These are phyloP conservation scores for Coemansia sp. DNA, from an alignment of 192 early-diverging fungal genomes.

Conservation along the genomic window DNA sequence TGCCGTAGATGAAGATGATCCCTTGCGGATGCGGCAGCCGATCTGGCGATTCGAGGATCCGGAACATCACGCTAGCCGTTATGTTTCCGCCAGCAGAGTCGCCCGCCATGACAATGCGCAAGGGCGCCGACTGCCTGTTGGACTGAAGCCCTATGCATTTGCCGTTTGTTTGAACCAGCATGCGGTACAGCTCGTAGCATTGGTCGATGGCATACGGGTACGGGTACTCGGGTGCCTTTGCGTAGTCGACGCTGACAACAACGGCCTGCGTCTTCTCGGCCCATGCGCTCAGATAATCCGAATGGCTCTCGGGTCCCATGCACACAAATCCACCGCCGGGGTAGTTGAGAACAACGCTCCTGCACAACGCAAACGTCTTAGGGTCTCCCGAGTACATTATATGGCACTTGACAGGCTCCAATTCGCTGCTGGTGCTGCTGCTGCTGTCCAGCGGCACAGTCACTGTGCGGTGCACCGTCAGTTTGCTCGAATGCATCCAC, in stretches of 20 bases:
- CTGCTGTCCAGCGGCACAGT: background rate
- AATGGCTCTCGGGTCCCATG: constrained; percentile 86
- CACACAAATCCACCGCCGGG: constrained; percentile 90
- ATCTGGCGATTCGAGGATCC: constrained; percentile 66
- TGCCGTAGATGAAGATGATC: constrained; percentile 86
- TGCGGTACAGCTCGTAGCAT: constrained; percentile 83
- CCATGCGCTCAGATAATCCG: constrained; percentile 80
- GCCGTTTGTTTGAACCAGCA: constrained; percentile 75
- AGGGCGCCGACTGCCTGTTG: constrained; percentile 43
- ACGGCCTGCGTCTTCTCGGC: constrained; percentile 70
- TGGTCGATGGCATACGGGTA: constrained; percentile 89
- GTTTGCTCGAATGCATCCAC: constrained; percentile 15
- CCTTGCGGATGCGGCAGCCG: constrained; percentile 67
- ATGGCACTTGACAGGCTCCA: constrained; percentile 48
- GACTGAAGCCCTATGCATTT: constrained; percentile 70
- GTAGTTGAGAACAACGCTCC: constrained; percentile 60
- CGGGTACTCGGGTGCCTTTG: constrained; percentile 94
- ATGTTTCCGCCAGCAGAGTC: constrained; percentile 98
- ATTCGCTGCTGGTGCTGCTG: too few species aligned
- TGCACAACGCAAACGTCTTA: constrained; percentile 27
- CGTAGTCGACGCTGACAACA: constrained; percentile 84
- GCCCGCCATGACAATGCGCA: constrained; percentile 77
- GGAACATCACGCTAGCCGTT: constrained; percentile 70
- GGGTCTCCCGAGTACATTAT: constrained; percentile 60
- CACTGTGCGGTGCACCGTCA: constrained; percentile 20